Percentiles rank a stretch among this genome's conserved stretches.
phyloP scores from a whole-genome alignment of 1,139 yeast genomes.

The Scheffersomyces parashehatae region DNA sequence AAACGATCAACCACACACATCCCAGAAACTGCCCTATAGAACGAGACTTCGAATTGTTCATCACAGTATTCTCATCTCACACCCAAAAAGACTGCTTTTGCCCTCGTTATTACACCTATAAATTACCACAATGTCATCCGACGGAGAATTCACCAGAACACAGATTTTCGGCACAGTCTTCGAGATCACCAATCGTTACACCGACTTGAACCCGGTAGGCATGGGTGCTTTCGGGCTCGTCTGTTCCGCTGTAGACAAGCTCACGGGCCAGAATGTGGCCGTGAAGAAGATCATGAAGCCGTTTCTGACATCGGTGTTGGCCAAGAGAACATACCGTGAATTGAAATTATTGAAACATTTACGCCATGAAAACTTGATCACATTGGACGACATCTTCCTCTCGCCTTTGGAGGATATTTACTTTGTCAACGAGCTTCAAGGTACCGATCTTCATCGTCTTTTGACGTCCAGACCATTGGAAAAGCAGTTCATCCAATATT shows the following conservation, averaged over 20 bases:
- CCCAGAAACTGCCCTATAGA: no score
- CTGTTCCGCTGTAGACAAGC: constrained; percentile 91
- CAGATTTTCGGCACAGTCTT: constrained; percentile 87
- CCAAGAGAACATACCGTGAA: constrained; percentile 95
- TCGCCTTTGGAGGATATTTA: constrained; percentile 96
- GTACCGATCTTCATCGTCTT: constrained; percentile 91
- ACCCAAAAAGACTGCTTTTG: no score
- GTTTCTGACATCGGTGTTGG: constrained; percentile 89
- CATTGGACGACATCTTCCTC: constrained; percentile 89
- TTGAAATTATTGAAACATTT: constrained; percentile 88
- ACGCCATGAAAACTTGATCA: constrained; percentile 91
- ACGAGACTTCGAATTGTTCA: no score
- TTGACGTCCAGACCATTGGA: constrained; percentile 92
- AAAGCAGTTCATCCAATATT: constrained; percentile 94
- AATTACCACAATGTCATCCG: constrained; percentile 17
- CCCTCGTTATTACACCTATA: no score
- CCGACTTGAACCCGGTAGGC: constrained; percentile 94
- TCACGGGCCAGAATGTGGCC: constrained; percentile 92
- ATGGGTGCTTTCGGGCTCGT: constrained; percentile 99
- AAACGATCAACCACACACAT: no score
- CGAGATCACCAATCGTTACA: constrained; percentile 88
- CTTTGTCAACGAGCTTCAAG: constrained; percentile 94
- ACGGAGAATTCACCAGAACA: constrained; percentile 37
- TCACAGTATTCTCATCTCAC: no score
- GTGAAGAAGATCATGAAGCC: constrained; percentile 98